Percentiles rank a stretch among this genome's conserved stretches.
These are phyloP conservation scores for Bipolaris cookei DNA, from an alignment of 2,329 filamentous ascomycete species.

Conservation along the genomic window DNA sequence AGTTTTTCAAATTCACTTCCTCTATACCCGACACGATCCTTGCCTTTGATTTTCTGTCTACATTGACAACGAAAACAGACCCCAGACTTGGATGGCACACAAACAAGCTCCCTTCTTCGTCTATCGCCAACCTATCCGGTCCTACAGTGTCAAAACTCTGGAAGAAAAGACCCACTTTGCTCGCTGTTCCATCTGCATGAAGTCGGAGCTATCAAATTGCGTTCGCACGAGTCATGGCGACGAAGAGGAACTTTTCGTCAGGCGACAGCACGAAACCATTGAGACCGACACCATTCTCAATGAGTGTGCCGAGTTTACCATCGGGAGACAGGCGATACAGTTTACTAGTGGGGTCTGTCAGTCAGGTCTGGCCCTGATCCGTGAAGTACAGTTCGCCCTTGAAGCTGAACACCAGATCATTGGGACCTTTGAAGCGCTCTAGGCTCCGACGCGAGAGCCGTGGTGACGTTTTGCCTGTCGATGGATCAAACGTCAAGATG, in stretches of 20 bases:
- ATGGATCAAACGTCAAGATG: slow-evolving; percentile 47
- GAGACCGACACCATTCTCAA: slow-evolving; percentile 50
- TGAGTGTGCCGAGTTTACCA: slow-evolving; percentile 49
- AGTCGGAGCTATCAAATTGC: slow-evolving; percentile 53
- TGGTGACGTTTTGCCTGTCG: slow-evolving; percentile 33
- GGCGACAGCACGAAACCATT: slow-evolving; percentile 49
- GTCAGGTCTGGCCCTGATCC: slow-evolving; percentile 54
- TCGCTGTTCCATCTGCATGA: slow-evolving; percentile 49
- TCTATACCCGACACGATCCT: slow-evolving; percentile 36
- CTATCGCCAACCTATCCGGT: slow-evolving; percentile 50
- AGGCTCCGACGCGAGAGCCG: slow-evolving; percentile 49
- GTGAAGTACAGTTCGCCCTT: slow-evolving; percentile 53
- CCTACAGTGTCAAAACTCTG: slow-evolving; percentile 52
- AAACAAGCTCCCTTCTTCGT: slow-evolving; percentile 46
- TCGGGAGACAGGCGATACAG: slow-evolving; percentile 48
- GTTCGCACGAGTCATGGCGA: slow-evolving; percentile 52
- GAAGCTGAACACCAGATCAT: slow-evolving; percentile 52
- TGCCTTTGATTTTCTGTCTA: slow-evolving; percentile 48
- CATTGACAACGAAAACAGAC: slow-evolving; percentile 49
- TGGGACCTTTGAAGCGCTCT: slow-evolving; percentile 54
- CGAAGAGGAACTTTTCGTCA: slow-evolving; percentile 51
- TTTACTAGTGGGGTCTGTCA: slow-evolving; percentile 52
- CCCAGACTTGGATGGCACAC: slow-evolving; percentile 43
- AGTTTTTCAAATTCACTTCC: slow-evolving; percentile 52
- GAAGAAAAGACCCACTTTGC: slow-evolving; percentile 51